Evolutionary conservation across 768 basidiomycete genomes (phyloP).

Genomic region (Cystofilobasidium capitatum): DNA sequence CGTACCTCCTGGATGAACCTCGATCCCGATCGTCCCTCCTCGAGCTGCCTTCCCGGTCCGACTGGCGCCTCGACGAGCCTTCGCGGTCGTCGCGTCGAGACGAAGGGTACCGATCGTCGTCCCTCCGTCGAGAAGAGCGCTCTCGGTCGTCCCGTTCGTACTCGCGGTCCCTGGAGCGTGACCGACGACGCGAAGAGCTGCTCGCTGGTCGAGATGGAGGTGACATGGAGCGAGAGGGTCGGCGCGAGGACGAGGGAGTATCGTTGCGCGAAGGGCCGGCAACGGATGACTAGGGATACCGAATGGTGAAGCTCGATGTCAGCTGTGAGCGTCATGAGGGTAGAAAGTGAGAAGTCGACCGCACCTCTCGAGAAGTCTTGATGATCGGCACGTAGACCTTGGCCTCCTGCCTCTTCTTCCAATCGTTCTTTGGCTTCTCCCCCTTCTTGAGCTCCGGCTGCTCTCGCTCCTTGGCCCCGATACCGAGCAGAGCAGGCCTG

Average conservation of each 20-base stretch:
- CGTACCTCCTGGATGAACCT: neutral
- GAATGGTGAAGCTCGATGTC: slow-evolving; percentile 26
- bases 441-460: slow-evolving; percentile 28
- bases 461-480: slow-evolving; percentile 72
- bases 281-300: neutral
- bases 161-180: neutral
- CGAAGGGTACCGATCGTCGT: neutral
- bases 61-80: neutral
- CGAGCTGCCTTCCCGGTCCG: neutral
- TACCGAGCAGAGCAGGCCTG: slow-evolving; percentile 77
- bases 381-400: slow-evolving; percentile 75
- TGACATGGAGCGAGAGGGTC: slow-evolving; percentile 40
- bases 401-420: slow-evolving; percentile 46
- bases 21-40: neutral
- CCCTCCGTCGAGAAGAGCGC: neutral
- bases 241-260: slow-evolving; percentile 33
- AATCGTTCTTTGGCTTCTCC: slow-evolving; percentile 40
- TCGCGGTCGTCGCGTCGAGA: neutral
- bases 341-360: neutral
- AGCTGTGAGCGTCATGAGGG: neutral
- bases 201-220: slow-evolving; percentile 40
- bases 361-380: slow-evolving; percentile 48
- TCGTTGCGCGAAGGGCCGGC: neutral
- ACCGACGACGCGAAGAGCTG: slow-evolving; percentile 41
- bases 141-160: neutral